Base-by-base conservation (phyloP, 2,329 filamentous ascomycete species). In the Pseudogymnoascus destructans region DNA sequence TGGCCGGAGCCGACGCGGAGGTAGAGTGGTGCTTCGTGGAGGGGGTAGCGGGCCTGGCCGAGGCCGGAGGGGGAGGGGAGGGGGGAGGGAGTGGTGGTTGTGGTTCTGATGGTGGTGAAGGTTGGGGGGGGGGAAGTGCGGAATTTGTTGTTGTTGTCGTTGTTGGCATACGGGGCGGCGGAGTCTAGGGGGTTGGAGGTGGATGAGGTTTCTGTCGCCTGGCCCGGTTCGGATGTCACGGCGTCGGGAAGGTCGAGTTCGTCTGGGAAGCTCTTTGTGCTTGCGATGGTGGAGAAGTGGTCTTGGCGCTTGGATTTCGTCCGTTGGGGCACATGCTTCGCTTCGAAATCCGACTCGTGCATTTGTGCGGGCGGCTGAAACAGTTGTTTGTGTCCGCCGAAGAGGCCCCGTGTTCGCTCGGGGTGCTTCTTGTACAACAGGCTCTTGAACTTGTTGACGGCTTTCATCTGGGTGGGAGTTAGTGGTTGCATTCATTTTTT, bases 391-490 rank as follows among this genome's bases (percentile, higher is more conserved):
- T 52, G 40, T 10, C 40, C 52, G 27, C 54, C 54, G 33, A 32
- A 56, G n/a, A 56, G 30, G 7, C n/a, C 30, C 54, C 17, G 30
- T 56, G 17, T 3, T n/a, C 54, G 54, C 9, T 57, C 57, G 25
- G 79, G 73, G 64, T 78, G 75, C 61, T 77, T 78, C 59, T 76
- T 74, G 62, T 80, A 75, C 27, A 93, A 73, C 7, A 95, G 76
- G 56, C 79, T 75, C 70, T 95, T 96, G 75, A 97, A 96, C 59
- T 86, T 87, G 62, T 86, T 84, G 38, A 95, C 92, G 3, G 91
- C 93, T 80, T 89, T 93, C 77, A 97, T 87, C 85, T 89, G 62
- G 27, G 54, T 4, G 32, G 15, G 32, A 10, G 15, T 64, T 13
- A 58, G 36, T 23, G 8, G 19, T 64, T 60, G 55, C 21, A 57